Evolutionary conservation across 768 basidiomycete genomes (phyloP).

Genomic region (Omphalotus guepiniiformis): DNA sequence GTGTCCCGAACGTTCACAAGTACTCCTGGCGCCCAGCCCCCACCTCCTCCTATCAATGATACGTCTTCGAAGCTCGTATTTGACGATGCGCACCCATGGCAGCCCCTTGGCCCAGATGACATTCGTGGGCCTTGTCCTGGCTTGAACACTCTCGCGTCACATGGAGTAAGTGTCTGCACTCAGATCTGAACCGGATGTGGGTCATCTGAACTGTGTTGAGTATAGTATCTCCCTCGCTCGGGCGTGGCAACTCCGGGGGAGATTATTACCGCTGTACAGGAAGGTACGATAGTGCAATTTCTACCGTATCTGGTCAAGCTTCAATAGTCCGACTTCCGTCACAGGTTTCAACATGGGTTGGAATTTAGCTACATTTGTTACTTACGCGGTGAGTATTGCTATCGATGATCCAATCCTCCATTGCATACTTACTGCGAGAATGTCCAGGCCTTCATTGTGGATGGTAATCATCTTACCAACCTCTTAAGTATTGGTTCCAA

Average conservation of each 20-base stretch:
- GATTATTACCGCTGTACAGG: constrained; percentile 1
- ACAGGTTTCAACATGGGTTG: background rate
- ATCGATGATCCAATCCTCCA: no score
- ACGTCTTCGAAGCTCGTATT: no score
- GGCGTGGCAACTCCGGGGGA: background rate
- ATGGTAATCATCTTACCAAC: no score
- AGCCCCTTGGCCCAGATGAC: constrained; percentile 8
- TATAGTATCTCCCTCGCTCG: constrained; percentile 3
- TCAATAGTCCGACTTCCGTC: background rate
- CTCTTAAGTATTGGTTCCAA: background rate
- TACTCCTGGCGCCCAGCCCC: no score
- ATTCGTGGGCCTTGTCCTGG: constrained; percentile 13
- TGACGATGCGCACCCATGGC: constrained; percentile 10
- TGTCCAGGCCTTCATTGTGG: no score
- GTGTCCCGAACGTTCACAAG: no score
- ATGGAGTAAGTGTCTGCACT: background rate
- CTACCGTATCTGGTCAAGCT: no score
- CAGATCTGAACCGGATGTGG: no score
- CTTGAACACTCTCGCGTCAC: constrained; percentile 8
- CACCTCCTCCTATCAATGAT: no score
- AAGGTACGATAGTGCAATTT: no score
- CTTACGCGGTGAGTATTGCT: background rate
- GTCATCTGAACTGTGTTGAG: background rate
- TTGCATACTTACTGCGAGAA: no score
- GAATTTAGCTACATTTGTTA: background rate